Base-by-base conservation (phyloP, 768 basidiomycete species). In the Psilocybe subaeruginosa region DNA sequence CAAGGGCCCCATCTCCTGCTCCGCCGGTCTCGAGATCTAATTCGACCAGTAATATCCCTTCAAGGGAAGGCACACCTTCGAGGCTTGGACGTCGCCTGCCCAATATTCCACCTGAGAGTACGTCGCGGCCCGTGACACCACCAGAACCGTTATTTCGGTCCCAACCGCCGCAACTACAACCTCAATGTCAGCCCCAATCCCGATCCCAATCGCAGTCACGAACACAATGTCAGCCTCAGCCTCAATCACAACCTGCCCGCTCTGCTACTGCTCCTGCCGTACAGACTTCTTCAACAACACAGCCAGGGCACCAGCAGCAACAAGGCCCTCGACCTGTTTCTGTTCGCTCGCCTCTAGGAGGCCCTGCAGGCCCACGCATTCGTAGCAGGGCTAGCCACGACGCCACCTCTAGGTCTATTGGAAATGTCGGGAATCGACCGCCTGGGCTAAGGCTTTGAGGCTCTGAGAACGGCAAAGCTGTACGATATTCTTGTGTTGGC, bases 291-390 rank as follows among this genome's bases (percentile, higher is more conserved):
- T 31, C 46, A 12, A 17, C 57, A 29, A 19, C 47, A 19, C 53
- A 57, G 27, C 27, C 8, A 29, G 23, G 33, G 57, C 45, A 49
- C 16, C 4, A 54, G 43, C 56, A 51, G 43, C 35, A 54, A 54
- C 17, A 33, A 17, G 54, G 19, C 39, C 31, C 30, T 31, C 56
- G 43, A 46, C 63, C 60, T 23, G 17, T 54, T 47, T 63, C 66
- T 12, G 60, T 66, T 0, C 69, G 72, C 3, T 72, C 71, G 3
- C 70, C 71, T 7, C 64, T 68, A 16, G 62, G 58, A 45, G 70
- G 69, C 1, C 72, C 72, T 16, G 63, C 67, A 46, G 72, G 72
- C 16, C 72, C 72, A 12, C 65, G 72, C 30, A 68, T 66, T 17
- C 55, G 61, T 37, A 62, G 58, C 30, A 61, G 60, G 51, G 55